A percentile compares a stretch with the other conserved stretches of the same genome.
Conservation (phyloP, 2,329 filamentous ascomycete genomes). For the Beauveria sp. region DNA sequence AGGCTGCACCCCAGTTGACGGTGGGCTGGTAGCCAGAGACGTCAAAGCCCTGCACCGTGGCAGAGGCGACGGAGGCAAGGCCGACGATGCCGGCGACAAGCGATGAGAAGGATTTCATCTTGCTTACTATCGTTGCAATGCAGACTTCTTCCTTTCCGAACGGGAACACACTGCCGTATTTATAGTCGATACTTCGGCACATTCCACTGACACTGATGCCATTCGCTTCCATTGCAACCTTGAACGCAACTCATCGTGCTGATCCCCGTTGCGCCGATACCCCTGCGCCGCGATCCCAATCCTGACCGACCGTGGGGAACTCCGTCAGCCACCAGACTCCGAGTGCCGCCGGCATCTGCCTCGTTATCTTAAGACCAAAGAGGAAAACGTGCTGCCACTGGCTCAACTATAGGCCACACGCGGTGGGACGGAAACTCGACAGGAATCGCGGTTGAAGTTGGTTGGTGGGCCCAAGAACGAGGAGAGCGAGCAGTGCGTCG, state of each 20-base stretch:
- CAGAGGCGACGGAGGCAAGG: conserved; percentile 13
- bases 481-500: conserved; percentile 1
- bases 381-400: conserved; percentile 3
- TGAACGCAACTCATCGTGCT: not conserved
- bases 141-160: not conserved
- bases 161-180: not conserved
- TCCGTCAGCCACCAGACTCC: not conserved
- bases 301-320: conserved; percentile 3
- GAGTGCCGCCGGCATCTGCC: not conserved
- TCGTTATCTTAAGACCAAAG: not conserved
- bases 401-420: not conserved
- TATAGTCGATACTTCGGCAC: not conserved
- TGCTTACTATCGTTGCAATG: not conserved
- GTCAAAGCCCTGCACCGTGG: conserved; percentile 33
- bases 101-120: conserved; percentile 13
- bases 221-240: not conserved
- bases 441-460: conserved; percentile 2
- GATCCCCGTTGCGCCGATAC: not conserved
- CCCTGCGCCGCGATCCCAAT: not conserved
- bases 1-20: conserved; percentile 30
- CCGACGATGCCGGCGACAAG: conserved; percentile 13
- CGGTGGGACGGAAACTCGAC: not conserved
- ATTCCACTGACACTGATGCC: not conserved
- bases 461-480: conserved; percentile 3
- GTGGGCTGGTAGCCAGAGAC: conserved; percentile 33